Percentiles rank a stretch among this genome's conserved stretches.
These are phyloP conservation scores for Saccharomyces pastorianus DNA, from an alignment of 1,139 yeast species.

Conservation along the genomic window DNA sequence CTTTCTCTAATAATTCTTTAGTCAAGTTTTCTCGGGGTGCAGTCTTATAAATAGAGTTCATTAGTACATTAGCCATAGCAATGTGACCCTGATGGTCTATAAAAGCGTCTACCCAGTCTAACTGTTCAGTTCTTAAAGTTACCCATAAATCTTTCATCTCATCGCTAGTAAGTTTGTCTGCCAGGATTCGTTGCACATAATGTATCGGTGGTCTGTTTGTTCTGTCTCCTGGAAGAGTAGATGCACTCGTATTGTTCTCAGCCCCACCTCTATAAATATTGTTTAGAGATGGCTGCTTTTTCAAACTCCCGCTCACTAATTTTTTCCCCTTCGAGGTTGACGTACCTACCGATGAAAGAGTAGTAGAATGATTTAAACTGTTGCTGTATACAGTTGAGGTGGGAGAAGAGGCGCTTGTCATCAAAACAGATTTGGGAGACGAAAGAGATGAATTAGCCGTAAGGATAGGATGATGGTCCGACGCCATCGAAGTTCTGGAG, in stretches of 20 bases:
- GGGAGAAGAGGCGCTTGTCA: not conserved
- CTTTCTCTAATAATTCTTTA: conserved; percentile 43
- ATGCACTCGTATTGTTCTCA: conserved; percentile 10
- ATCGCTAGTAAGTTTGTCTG: conserved; percentile 57
- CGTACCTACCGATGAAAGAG: not conserved
- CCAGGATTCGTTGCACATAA: conserved; percentile 68
- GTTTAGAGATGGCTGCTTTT: conserved; percentile 3
- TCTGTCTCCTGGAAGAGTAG: conserved; percentile 17
- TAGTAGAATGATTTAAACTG: not conserved
- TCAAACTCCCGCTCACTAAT: not conserved
- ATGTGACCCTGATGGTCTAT: conserved; percentile 83
- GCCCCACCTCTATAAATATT: conserved; percentile 4
- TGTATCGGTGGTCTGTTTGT: conserved; percentile 51
- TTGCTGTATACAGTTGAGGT: not conserved
- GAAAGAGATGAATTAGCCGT: not conserved
- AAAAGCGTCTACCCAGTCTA: conserved; percentile 81
- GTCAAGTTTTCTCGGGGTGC: conserved; percentile 22
- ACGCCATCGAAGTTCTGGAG: not conserved
- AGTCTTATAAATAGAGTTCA: conserved; percentile 33
- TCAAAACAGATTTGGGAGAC: not conserved
- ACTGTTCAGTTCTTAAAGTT: conserved; percentile 82
- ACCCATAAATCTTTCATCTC: conserved; percentile 85
- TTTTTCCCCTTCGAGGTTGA: conserved; percentile 1
- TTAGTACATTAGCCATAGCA: conserved; percentile 57
- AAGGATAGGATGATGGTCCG: not conserved